These are phyloP conservation scores for Goniomonas avonlea DNA, from an alignment of 78 protist genomes.

Conservation along the genomic window DNA sequence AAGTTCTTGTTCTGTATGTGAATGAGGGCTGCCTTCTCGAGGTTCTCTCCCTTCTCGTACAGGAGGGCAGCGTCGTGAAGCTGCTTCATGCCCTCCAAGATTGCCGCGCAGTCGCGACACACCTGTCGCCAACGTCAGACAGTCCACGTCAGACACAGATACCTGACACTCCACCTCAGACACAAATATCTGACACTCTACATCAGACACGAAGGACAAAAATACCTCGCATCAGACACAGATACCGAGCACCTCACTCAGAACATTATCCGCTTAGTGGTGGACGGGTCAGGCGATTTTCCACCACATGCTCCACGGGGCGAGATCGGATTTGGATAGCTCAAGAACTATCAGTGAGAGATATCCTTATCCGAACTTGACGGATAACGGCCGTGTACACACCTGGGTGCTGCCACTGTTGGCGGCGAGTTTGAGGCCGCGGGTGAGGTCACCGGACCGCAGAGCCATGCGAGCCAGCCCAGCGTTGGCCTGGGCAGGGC, in stretches of 20 bases:
- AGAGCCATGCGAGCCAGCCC: conserved; percentile 48
- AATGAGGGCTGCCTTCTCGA: conserved; percentile 55
- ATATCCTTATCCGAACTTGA: too few relatives aligned
- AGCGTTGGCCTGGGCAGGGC: too few relatives aligned
- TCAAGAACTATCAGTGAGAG: too few relatives aligned
- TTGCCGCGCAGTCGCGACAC: conserved; percentile 49
- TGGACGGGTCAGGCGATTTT: neutral
- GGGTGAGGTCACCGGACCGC: conserved; percentile 33
- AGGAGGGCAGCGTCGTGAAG: conserved; percentile 55
- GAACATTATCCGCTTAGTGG: neutral
- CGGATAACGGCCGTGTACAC: too few relatives aligned
- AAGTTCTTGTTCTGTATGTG: conserved; percentile 47
- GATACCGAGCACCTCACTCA: neutral
- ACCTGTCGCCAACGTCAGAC: neutral
- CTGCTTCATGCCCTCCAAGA: conserved; percentile 45
- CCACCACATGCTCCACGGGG: too few relatives aligned
- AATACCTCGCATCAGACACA: neutral
- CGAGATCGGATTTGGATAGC: too few relatives aligned
- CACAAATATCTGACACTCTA: neutral
- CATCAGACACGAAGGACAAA: neutral
- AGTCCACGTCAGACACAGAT: neutral
- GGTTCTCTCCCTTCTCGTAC: conserved; percentile 37
- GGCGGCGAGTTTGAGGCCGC: too few relatives aligned
- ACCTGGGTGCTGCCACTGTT: too few relatives aligned
- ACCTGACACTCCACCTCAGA: neutral